A percentile compares a stretch with the other conserved stretches of the same genome.
Evolutionary conservation across 306 rosid species (phyloP).

Genomic region (Quillaja saponaria): DNA sequence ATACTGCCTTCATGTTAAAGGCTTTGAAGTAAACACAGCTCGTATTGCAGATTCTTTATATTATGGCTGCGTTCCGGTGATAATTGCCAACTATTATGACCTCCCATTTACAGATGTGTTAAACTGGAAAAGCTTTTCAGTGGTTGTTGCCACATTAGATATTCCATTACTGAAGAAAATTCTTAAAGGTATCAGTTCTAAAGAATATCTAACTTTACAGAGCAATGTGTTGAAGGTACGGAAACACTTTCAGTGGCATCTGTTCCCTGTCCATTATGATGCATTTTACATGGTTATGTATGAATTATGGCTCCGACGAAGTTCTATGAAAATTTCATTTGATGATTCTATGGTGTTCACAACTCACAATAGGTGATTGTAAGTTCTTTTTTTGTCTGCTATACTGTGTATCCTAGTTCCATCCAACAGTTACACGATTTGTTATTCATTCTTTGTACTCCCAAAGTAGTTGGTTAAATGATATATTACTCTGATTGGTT

Average conservation of each 20-base stretch:
- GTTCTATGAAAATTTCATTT: slow-evolving; percentile 38
- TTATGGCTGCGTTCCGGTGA: slow-evolving; percentile 85
- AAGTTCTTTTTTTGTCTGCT: slow-evolving; percentile 9
- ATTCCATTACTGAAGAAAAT: slow-evolving; percentile 64
- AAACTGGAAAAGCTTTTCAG: slow-evolving; percentile 73
- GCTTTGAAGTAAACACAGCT: slow-evolving; percentile 87
- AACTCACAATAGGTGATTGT: not conserved
- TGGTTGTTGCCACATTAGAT: slow-evolving; percentile 55
- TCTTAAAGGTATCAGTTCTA: slow-evolving; percentile 50
- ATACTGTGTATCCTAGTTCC: not conserved
- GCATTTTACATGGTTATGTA: slow-evolving; percentile 85
- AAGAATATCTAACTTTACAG: slow-evolving; percentile 49
- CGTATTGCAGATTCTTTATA: slow-evolving; percentile 75
- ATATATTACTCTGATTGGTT: not conserved
- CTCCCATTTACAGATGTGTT: slow-evolving; percentile 75
- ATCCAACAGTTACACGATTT: slow-evolving; percentile 1
- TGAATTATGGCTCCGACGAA: slow-evolving; percentile 83
- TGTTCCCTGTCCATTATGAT: slow-evolving; percentile 59
- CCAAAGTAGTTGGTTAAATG: not conserved
- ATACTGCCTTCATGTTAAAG: slow-evolving; percentile 89
- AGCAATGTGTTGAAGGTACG: slow-evolving; percentile 69
- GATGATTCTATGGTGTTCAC: slow-evolving; percentile 24
- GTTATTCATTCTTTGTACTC: not conserved
- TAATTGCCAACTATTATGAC: slow-evolving; percentile 73
- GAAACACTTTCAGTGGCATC: slow-evolving; percentile 82